A percentile compares a stretch with the other conserved stretches of the same genome.
Conservation (phyloP, 352 stramenopile species). For the Globisporangium polare region DNA sequence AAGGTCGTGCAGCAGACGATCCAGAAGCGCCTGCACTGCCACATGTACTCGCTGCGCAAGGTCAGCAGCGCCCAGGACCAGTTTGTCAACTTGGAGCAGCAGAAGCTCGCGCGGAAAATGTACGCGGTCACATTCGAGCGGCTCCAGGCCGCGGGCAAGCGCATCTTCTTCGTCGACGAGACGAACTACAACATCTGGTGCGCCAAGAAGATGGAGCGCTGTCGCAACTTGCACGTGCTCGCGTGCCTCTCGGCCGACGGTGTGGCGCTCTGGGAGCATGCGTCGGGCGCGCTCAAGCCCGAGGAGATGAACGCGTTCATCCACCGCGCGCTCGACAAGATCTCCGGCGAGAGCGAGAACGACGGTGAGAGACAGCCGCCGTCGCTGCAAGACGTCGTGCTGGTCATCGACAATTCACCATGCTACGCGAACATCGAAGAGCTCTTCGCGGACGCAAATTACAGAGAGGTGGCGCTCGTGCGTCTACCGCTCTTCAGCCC, state of each 20-base stretch:
- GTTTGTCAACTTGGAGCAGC: conserved; percentile 5
- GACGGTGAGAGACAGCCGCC: not conserved
- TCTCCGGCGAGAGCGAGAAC: not conserved
- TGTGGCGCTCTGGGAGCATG: conserved; percentile 12
- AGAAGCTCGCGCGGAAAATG: conserved; percentile 3
- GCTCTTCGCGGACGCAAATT: not conserved
- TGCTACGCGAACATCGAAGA: conserved; percentile 4
- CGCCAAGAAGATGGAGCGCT: conserved; percentile 18
- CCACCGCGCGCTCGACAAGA: conserved; percentile 8
- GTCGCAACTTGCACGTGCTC: conserved; percentile 18
- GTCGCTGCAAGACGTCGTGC: conserved; percentile 5
- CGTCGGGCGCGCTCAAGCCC: conserved; percentile 2
- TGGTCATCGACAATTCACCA: conserved; percentile 13
- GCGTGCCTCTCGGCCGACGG: conserved; percentile 14
- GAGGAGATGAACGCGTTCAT: conserved; percentile 13
- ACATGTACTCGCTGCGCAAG: conserved; percentile 18
- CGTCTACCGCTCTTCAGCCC: not conserved
- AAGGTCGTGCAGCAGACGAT: conserved; percentile 17
- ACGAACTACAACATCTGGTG: conserved; percentile 23
- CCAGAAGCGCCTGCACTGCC: conserved; percentile 16
- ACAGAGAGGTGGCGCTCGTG: conserved; percentile 11
- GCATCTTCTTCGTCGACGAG: conserved; percentile 16
- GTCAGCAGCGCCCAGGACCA: not conserved
- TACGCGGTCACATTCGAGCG: conserved; percentile 2
- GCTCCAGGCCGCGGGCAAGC: conserved; percentile 4